Conservation (phyloP, 2,329 filamentous ascomycete genomes). For the Scolecobasidium constrictum region DNA sequence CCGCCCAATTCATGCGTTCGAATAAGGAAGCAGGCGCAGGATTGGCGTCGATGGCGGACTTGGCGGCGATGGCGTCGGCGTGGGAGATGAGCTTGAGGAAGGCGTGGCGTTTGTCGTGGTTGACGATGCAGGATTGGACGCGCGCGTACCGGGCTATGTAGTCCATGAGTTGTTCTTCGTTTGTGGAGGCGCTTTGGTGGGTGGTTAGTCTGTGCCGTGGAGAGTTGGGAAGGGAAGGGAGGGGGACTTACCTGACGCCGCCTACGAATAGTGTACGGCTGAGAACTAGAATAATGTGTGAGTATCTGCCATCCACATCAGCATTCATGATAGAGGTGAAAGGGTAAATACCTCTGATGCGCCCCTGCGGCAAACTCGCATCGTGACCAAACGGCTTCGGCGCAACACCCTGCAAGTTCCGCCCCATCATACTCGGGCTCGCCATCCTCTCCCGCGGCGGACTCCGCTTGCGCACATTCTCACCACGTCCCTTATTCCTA, state of each 20-base stretch:
- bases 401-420: conserved; percentile 14
- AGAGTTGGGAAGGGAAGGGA: conserved; percentile 19
- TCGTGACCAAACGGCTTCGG: conserved; percentile 78
- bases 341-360: conserved; percentile 69
- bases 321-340: too few species aligned
- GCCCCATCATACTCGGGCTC: conserved; percentile 39
- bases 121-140: conserved; percentile 96
- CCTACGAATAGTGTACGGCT: conserved; percentile 95
- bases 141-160: conserved; percentile 75
- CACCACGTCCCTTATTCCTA: conserved; percentile 45
- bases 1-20: conserved; percentile 97
- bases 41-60: conserved; percentile 75
- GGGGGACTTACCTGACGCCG: conserved; percentile 68
- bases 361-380: conserved; percentile 56
- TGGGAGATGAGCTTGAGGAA: conserved; percentile 98
- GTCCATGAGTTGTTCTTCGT: conserved; percentile 68
- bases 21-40: conserved; percentile 59
- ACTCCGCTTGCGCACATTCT: conserved; percentile 77
- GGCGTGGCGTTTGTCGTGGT: conserved; percentile 93
- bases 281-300: conserved; percentile 44
- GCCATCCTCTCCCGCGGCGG: conserved; percentile 53
- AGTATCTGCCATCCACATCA: background rate
- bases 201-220: conserved; percentile 44
- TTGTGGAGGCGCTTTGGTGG: conserved; percentile 23
- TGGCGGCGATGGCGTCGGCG: conserved; percentile 70